These are phyloP conservation scores for Lophiotrema nucula DNA, from an alignment of 495 filamentous ascomycete species.

Conservation along the genomic window DNA sequence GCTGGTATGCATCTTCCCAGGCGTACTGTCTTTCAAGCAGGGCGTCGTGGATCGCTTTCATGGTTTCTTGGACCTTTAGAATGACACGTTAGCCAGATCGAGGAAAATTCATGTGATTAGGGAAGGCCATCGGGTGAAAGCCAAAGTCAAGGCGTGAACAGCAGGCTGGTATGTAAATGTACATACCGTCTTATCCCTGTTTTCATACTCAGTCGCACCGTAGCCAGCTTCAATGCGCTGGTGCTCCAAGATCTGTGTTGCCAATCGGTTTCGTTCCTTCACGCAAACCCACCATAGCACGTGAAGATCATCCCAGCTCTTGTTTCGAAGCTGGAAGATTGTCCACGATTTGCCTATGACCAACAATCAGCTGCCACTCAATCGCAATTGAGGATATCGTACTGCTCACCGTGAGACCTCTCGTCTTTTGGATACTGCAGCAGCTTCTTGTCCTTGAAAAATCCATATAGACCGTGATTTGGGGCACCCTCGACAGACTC, in stretches of 20 bases:
- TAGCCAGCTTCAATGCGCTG: slow-evolving; percentile 62
- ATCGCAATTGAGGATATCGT: too few species aligned
- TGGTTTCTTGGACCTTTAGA: slow-evolving; percentile 68
- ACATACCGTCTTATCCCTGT: slow-evolving; percentile 63
- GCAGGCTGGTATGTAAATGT: neutral
- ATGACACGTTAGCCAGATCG: slow-evolving; percentile 8
- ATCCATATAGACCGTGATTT: slow-evolving; percentile 89
- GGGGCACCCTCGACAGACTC: slow-evolving; percentile 58
- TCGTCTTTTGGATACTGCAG: slow-evolving; percentile 68
- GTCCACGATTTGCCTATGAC: slow-evolving; percentile 81
- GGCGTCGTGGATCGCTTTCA: slow-evolving; percentile 74
- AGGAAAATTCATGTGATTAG: too few species aligned
- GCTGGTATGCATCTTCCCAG: slow-evolving; percentile 76
- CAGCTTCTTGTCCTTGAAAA: slow-evolving; percentile 70
- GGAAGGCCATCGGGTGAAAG: neutral
- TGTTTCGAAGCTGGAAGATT: slow-evolving; percentile 80
- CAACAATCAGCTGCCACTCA: slow-evolving; percentile 15
- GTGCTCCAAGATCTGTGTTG: slow-evolving; percentile 70
- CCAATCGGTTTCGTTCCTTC: slow-evolving; percentile 87
- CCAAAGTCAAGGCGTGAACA: neutral
- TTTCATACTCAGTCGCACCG: slow-evolving; percentile 61
- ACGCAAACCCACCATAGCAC: slow-evolving; percentile 90
- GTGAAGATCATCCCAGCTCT: slow-evolving; percentile 93
- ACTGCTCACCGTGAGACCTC: slow-evolving; percentile 56
- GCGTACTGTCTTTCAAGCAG: slow-evolving; percentile 87